Conservation (phyloP, 164 flowering plant species). For the Houttuynia cordata region DNA sequence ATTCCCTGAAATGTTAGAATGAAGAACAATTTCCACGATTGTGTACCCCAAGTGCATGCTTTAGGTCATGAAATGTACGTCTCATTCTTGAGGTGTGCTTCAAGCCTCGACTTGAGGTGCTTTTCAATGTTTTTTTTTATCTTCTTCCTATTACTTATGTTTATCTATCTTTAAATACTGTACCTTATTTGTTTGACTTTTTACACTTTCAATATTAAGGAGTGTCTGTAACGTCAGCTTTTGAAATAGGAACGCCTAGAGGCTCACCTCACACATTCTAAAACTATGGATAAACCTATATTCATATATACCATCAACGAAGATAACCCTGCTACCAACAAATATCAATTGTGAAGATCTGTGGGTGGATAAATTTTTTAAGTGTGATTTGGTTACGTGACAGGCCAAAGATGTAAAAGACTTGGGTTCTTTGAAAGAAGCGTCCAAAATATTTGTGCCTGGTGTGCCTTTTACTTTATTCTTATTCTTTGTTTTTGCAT, state of each 20-base stretch:
- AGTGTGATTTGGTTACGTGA: neutral
- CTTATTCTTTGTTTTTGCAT: neutral
- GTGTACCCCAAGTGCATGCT: too few species aligned
- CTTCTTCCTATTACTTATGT: too few species aligned
- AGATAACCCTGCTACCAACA: neutral
- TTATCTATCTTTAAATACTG: too few species aligned
- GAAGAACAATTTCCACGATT: too few species aligned
- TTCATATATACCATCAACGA: neutral
- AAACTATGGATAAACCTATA: neutral
- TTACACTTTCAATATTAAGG: too few species aligned
- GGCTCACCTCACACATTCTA: too few species aligned
- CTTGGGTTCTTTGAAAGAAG: conserved; percentile 75
- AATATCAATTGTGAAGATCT: neutral
- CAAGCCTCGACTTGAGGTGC: too few species aligned
- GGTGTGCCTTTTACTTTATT: conserved; percentile 22
- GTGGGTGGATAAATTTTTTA: neutral
- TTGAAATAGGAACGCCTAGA: neutral
- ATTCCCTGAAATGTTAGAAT: too few species aligned
- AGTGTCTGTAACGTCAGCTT: neutral
- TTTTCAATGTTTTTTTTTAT: too few species aligned
- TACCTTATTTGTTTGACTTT: too few species aligned
- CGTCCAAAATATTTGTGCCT: conserved; percentile 80
- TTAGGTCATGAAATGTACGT: too few species aligned
- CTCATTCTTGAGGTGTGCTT: too few species aligned
- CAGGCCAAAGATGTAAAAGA: conserved; percentile 81